Evolutionary conservation across 441 rosid species (phyloP).

Genomic region (Isatis lusitanica): DNA sequence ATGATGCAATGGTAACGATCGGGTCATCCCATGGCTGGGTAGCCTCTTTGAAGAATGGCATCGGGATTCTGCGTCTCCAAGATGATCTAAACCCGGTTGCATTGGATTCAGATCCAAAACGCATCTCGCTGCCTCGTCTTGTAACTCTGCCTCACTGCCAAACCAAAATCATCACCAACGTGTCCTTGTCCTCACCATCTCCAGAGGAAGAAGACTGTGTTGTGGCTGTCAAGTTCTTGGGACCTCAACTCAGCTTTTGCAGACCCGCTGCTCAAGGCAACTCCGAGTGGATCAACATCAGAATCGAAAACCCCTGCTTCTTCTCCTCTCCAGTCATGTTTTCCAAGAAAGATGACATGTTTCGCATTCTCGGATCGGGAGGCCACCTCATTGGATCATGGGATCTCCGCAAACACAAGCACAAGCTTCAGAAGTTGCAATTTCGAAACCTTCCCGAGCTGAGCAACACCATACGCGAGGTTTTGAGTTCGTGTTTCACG

Average conservation of each 20-base stretch:
- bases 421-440: too few species aligned
- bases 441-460: too few species aligned
- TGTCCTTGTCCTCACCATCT: neutral
- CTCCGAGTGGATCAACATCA: too few species aligned
- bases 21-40: neutral
- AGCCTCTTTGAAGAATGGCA: neutral
- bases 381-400: too few species aligned
- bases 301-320: too few species aligned
- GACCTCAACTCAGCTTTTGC: slow-evolving; percentile 6
- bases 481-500: too few species aligned
- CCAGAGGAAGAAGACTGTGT: neutral
- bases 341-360: too few species aligned
- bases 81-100: neutral
- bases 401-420: too few species aligned
- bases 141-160: slow-evolving; percentile 1
- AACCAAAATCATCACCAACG: neutral
- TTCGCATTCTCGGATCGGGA: too few species aligned
- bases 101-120: neutral
- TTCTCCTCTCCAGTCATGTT: too few species aligned
- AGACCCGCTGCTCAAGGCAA: neutral
- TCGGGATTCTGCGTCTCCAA: neutral
- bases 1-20: neutral
- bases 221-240: neutral
- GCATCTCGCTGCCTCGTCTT: neutral
- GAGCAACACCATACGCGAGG: too few species aligned